Conservation (phyloP, 768 basidiomycete species). For the Suillus tomentosus region DNA sequence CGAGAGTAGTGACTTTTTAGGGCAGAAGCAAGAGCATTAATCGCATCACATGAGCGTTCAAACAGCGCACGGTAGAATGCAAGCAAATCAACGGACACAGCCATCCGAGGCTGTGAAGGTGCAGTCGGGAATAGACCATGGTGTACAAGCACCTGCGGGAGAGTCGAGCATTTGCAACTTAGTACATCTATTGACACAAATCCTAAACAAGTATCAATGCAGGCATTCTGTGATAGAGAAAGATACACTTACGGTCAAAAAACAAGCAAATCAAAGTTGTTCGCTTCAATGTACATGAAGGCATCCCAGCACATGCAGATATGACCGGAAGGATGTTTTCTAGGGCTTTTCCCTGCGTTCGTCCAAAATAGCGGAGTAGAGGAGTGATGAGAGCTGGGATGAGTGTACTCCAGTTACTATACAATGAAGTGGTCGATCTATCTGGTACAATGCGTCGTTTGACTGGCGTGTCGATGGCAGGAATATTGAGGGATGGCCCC, state of each 20-base stretch:
- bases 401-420: background rate
- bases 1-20: constrained; percentile 9
- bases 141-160: constrained; percentile 27
- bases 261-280: background rate
- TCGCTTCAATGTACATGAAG: background rate
- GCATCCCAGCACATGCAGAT: background rate
- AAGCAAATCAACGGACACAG: too few relatives aligned
- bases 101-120: constrained; percentile 13
- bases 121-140: constrained; percentile 37
- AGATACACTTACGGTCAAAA: background rate
- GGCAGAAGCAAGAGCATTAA: constrained; percentile 15
- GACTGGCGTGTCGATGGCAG: background rate
- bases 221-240: too few relatives aligned
- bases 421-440: background rate
- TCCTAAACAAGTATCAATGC: constrained; percentile 12
- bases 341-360: background rate
- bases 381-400: constrained; percentile 2
- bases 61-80: too few relatives aligned
- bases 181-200: constrained; percentile 16
- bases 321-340: background rate
- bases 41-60: constrained; percentile 31
- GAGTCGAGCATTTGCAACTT: constrained; percentile 28
- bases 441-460: constrained; percentile 2
- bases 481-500: too few relatives aligned
- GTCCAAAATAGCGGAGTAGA: background rate